These are phyloP conservation scores for Trypanosoma congolense DNA, from an alignment of 208 protist genomes.

Conservation along the genomic window DNA sequence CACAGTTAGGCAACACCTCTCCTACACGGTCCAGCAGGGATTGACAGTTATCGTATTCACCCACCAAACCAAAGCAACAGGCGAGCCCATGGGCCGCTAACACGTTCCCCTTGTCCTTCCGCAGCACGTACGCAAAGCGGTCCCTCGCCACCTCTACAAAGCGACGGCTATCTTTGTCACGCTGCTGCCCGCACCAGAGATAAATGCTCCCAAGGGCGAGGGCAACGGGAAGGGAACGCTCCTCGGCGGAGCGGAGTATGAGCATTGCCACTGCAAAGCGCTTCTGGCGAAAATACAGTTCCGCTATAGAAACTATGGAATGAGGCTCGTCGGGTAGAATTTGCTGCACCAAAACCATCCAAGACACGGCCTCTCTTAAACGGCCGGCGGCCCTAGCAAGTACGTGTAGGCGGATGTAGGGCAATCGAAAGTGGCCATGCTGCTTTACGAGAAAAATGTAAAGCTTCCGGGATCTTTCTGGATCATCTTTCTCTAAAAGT, in stretches of 20 bases:
- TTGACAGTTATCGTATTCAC: conserved; percentile 50
- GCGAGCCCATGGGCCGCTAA: conserved; percentile 77
- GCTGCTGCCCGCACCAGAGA: conserved; percentile 64
- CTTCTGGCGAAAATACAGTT: conserved; percentile 51
- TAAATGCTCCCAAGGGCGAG: conserved; percentile 60
- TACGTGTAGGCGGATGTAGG: conserved; percentile 71
- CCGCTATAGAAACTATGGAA: conserved; percentile 44
- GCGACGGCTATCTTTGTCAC: conserved; percentile 31
- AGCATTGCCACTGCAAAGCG: conserved; percentile 39
- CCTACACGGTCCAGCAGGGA: conserved; percentile 67
- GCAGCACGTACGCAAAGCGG: conserved; percentile 50
- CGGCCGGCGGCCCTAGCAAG: conserved; percentile 53
- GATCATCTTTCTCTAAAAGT: conserved; percentile 51
- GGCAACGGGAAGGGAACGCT: conserved; percentile 36
- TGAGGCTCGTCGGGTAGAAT: conserved; percentile 51
- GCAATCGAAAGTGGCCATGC: conserved; percentile 50
- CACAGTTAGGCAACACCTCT: conserved; percentile 57
- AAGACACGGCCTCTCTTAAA: conserved; percentile 63
- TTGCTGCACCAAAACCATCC: conserved; percentile 72
- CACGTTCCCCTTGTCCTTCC: conserved; percentile 62
- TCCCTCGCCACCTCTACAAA: conserved; percentile 46
- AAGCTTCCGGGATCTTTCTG: conserved; percentile 39
- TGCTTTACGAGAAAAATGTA: conserved; percentile 83
- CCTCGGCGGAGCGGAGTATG: conserved; percentile 32
- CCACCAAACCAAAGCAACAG: conserved; percentile 74